A percentile compares a stretch with the other conserved stretches of the same genome.
Conservation (phyloP, 345 rosid species). For the Garcia nutans region DNA sequence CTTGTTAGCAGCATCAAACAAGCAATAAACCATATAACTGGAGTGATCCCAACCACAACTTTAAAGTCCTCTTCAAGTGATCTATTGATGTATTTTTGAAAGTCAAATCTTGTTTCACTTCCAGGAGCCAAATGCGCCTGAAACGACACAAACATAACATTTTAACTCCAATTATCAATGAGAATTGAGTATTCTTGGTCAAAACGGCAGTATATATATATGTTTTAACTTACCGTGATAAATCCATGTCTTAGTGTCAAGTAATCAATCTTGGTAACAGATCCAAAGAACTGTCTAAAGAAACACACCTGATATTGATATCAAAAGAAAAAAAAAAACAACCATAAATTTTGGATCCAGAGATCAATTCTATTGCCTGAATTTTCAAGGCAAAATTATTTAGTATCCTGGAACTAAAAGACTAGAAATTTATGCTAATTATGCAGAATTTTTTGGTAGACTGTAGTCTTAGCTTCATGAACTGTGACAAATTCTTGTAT, state of each 20-base stretch:
- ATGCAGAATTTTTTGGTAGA: background rate
- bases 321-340: background rate
- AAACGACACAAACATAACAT: slow-evolving; percentile 6
- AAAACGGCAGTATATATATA: background rate
- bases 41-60: slow-evolving; percentile 93
- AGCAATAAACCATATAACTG: slow-evolving; percentile 72
- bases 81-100: slow-evolving; percentile 74
- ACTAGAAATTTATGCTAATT: background rate
- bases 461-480: background rate
- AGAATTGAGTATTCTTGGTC: background rate
- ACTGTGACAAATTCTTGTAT: background rate
- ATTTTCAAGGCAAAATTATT: background rate
- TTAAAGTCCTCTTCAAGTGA: slow-evolving; percentile 87
- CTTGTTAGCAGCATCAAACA: slow-evolving; percentile 64
- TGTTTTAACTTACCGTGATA: slow-evolving; percentile 49
- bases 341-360: background rate
- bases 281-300: slow-evolving; percentile 86
- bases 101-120: slow-evolving; percentile 66
- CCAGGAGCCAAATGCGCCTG: slow-evolving; percentile 93
- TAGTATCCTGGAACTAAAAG: too few relatives aligned
- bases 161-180: background rate
- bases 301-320: slow-evolving; percentile 62
- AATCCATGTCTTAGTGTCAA: slow-evolving; percentile 87
- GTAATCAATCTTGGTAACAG: slow-evolving; percentile 88
- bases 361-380: background rate